phyloP scores from a whole-genome alignment of 108 stramenopile genomes.

The Epithemia pelagica region DNA sequence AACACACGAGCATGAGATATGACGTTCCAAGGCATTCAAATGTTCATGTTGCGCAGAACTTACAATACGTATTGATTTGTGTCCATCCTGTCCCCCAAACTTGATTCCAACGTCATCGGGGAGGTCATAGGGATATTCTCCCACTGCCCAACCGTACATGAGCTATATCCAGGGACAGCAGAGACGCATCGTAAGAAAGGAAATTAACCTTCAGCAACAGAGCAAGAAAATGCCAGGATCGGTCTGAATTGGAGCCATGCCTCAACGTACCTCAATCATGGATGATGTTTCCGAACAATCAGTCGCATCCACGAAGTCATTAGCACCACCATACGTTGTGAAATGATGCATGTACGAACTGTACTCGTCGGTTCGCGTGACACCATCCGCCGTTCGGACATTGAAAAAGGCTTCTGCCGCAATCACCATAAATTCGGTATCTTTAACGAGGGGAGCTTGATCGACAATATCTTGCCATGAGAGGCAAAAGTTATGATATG shows the following conservation, averaged over 20 bases:
- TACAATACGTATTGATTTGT: too few relatives aligned
- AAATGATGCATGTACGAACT: conserved; percentile 5
- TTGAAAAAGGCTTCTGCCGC: not conserved
- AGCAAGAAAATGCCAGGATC: too few relatives aligned
- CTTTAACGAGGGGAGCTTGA: not conserved
- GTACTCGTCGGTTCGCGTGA: too few relatives aligned
- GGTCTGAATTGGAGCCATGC: too few relatives aligned
- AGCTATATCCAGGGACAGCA: not conserved
- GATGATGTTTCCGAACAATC: not conserved
- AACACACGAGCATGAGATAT: too few relatives aligned
- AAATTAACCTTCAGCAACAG: too few relatives aligned
- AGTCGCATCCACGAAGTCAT: not conserved
- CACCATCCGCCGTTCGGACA: too few relatives aligned
- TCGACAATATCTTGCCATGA: conserved; percentile 21
- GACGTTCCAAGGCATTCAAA: too few relatives aligned
- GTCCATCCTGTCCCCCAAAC: too few relatives aligned
- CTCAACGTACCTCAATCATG: too few relatives aligned
- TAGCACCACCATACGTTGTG: conserved; percentile 1
- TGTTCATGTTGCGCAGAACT: too few relatives aligned
- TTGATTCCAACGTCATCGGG: conserved; percentile 38
- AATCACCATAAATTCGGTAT: conserved; percentile 1
- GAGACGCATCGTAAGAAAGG: too few relatives aligned
- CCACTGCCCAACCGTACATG: conserved; percentile 46
- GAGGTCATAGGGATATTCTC: conserved; percentile 20
- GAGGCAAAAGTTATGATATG: conserved; percentile 38